These are phyloP conservation scores for Collybia sordida DNA, from an alignment of 768 basidiomycete species.

Conservation along the genomic window DNA sequence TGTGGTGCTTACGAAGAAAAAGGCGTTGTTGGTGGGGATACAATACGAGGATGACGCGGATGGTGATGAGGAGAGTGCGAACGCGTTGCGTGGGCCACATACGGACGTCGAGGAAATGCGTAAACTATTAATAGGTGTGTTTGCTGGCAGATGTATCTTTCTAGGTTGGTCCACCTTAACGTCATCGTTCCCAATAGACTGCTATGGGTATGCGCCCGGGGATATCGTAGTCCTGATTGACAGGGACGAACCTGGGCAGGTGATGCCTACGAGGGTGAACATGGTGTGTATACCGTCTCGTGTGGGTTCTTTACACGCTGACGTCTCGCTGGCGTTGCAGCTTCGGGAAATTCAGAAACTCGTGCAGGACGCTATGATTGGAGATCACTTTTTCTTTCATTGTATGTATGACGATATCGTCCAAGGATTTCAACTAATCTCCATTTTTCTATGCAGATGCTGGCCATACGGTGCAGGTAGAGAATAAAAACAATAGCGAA, in stretches of 20 bases:
- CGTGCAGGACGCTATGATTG: slow-evolving; percentile 39
- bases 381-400: slow-evolving; percentile 58
- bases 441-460: slow-evolving; percentile 30
- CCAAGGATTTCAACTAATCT: no score
- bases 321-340: slow-evolving; percentile 23
- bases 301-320: background rate
- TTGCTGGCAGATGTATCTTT: background rate
- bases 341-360: slow-evolving; percentile 40
- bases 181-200: slow-evolving; percentile 23
- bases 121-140: slow-evolving; percentile 35
- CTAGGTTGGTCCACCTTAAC: background rate
- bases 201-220: slow-evolving; percentile 34
- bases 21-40: slow-evolving; percentile 37
- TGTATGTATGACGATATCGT: slow-evolving; percentile 32
- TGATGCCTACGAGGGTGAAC: slow-evolving; percentile 41
- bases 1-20: slow-evolving; percentile 17
- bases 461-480: slow-evolving; percentile 48
- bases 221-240: slow-evolving; percentile 48
- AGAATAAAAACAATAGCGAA: slow-evolving; percentile 42
- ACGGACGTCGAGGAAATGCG: slow-evolving; percentile 34
- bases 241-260: slow-evolving; percentile 22
- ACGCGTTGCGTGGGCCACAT: slow-evolving; percentile 33
- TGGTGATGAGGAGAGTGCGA: slow-evolving; percentile 4
- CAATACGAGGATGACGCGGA: slow-evolving; percentile 22
- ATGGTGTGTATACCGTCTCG: slow-evolving; percentile 34